phyloP scores from a whole-genome alignment of 208 protist genomes.

The Acanthamoeba triangularis region DNA sequence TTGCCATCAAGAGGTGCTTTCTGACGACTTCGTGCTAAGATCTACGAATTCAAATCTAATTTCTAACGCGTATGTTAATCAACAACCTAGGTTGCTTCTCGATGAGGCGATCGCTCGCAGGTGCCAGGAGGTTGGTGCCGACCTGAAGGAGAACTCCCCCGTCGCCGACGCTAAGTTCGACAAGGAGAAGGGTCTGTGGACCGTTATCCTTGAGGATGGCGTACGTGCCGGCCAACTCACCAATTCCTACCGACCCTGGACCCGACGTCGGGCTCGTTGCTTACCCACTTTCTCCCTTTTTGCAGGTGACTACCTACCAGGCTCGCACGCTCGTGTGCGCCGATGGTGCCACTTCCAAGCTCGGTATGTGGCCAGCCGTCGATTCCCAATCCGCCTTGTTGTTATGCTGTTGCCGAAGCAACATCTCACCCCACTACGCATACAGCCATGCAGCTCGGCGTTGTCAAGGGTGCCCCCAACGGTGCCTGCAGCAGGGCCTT shows the following conservation, averaged over 20 bases:
- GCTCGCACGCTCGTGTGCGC: constrained; percentile 87
- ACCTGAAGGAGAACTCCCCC: constrained; percentile 86
- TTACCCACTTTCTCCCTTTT: too few relatives aligned
- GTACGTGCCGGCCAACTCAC: neutral
- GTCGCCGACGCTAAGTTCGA: constrained; percentile 86
- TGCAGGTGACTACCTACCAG: constrained; percentile 76
- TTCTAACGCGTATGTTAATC: neutral
- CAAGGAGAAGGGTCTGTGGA: constrained; percentile 85
- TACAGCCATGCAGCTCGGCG: constrained; percentile 80
- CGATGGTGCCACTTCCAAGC: constrained; percentile 85
- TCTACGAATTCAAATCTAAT: neutral
- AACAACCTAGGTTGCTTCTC: constrained; percentile 75
- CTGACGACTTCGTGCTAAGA: neutral
- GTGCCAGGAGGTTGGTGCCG: constrained; percentile 85
- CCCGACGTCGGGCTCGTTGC: neutral
- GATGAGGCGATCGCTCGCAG: constrained; percentile 86
- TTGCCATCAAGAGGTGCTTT: constrained; percentile 82
- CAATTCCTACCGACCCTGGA: neutral
- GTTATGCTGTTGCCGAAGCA: neutral
- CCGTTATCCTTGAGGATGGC: constrained; percentile 70
- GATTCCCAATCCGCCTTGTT: neutral
- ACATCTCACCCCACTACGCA: neutral
- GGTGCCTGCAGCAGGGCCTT: constrained; percentile 86
- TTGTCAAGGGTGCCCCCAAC: constrained; percentile 85
- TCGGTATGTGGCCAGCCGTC: constrained; percentile 30